phyloP scores from a whole-genome alignment of 23 red algal species.

The Gracilariopsis chorda region DNA sequence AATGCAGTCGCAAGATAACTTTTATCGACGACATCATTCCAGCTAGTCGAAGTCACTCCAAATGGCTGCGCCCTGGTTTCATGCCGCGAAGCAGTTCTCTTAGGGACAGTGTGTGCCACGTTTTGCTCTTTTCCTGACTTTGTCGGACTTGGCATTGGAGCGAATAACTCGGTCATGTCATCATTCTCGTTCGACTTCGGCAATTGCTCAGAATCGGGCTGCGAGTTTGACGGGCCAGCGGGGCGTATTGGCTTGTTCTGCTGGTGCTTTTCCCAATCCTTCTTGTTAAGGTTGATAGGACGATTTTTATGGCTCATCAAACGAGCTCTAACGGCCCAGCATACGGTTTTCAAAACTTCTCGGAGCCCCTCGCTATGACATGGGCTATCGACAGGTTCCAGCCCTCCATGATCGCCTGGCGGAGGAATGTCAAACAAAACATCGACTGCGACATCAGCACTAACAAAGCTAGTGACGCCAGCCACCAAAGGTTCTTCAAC shows the following conservation, averaged over 20 bases:
- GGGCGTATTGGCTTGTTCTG: not conserved
- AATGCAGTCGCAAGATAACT: slow-evolving; percentile 47
- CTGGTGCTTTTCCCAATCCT: not conserved
- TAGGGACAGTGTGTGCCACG: too few relatives aligned
- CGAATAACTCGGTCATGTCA: too few relatives aligned
- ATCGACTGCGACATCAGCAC: slow-evolving; percentile 74
- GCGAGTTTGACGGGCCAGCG: not conserved
- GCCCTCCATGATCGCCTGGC: slow-evolving; percentile 31
- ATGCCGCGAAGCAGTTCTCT: not conserved
- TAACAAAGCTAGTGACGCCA: slow-evolving; percentile 55
- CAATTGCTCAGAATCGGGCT: not conserved
- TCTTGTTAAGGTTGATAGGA: not conserved
- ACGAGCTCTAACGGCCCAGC: not conserved
- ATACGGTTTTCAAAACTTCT: slow-evolving; percentile 25
- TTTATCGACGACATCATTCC: slow-evolving; percentile 25
- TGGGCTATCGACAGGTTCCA: slow-evolving; percentile 16
- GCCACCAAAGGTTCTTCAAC: slow-evolving; percentile 82
- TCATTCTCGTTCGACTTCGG: not conserved
- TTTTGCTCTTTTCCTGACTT: not conserved
- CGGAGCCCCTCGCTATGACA: slow-evolving; percentile 15
- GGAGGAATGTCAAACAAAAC: slow-evolving; percentile 54
- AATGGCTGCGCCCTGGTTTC: not conserved
- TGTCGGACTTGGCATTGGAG: too few relatives aligned
- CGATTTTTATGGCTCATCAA: slow-evolving; percentile 23
- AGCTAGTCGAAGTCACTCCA: not conserved